Base-by-base conservation (phyloP, 2,329 filamentous ascomycete species). In the Pseudopyricularia cyperi region DNA sequence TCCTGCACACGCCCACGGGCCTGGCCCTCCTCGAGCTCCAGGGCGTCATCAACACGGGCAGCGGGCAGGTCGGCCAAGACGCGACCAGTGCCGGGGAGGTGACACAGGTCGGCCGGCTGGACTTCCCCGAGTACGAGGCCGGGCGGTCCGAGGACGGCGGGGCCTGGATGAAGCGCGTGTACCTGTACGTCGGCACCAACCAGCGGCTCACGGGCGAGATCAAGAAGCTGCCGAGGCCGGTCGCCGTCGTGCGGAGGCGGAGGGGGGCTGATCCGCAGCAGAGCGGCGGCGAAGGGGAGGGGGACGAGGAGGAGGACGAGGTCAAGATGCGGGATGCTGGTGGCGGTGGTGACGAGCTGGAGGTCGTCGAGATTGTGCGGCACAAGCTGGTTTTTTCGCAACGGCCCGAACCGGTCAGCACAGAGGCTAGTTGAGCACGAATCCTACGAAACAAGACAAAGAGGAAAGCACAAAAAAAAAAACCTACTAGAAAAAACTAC, bases 11-110 rank as follows among this genome's bases (percentile, higher is more conserved):
- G 1, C 93, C 93, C 0, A 83, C 86, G 0, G 93, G 93, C 50
- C 79, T 96, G 39, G 91, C 91, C 17, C 75, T 98, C 46, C 74
- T 98, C 53, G 93, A 97, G 69, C 79, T 98, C 14, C 93, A 98
- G 72, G 93, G 90, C 55, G 88, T 81, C 14, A 83, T 98, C 68
- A 91, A 96, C 66, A 73, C 89, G 1, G 58, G 64, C 30, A 59
- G 61, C 26, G 58, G 63, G n/a, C 61, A 67, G 24, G 56, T 59
- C 9, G 59, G 69, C 50, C 33, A 30, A 12, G 63, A 22, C 48
- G 62, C 5, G 55, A 67, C 34, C 62, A 64, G 6, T 54, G 56
- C 28, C 50, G 19, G 28, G 55, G 14, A 8, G 24, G 22, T 15
- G 53, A 61, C 50, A 63, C 66, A 67, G 5, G 65, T 77, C 30